These are phyloP conservation scores for Candida maesae DNA, from an alignment of 805 yeast species.

Conservation along the genomic window DNA sequence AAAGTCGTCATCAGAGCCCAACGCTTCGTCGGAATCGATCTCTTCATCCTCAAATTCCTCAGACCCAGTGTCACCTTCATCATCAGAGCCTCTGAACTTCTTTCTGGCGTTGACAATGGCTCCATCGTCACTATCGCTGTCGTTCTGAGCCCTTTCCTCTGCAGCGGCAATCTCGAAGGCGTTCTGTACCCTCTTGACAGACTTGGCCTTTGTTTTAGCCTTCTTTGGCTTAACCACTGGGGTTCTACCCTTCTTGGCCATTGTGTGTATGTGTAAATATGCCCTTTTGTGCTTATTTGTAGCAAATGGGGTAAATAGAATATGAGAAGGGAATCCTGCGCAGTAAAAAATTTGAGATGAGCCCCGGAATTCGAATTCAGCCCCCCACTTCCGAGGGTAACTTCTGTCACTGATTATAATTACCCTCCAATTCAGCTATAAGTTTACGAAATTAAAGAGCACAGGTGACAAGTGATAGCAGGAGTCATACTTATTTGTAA, in stretches of 20 bases:
- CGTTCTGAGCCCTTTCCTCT: conserved; percentile 17
- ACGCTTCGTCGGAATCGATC: conserved; percentile 82
- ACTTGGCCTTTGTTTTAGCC: conserved; percentile 21
- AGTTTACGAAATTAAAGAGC: too few relatives aligned
- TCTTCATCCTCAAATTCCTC: conserved; percentile 56
- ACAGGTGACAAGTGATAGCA: too few relatives aligned
- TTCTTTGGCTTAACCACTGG: conserved; percentile 3
- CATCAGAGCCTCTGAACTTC: conserved; percentile 24
- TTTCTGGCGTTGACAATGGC: conserved; percentile 37
- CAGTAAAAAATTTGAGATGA: conserved; percentile 12
- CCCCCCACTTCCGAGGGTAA: too few relatives aligned
- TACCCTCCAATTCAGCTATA: too few relatives aligned
- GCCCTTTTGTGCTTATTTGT: not conserved
- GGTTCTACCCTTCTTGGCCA: conserved; percentile 7
- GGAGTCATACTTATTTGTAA: too few relatives aligned
- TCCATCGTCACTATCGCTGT: conserved; percentile 32
- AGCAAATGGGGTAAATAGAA: not conserved
- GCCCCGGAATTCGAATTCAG: too few relatives aligned
- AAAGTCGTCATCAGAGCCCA: conserved; percentile 76
- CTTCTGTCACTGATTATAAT: too few relatives aligned
- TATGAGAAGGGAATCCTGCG: not conserved
- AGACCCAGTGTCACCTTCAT: conserved; percentile 20
- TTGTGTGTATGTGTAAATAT: not conserved
- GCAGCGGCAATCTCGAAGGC: conserved; percentile 46
- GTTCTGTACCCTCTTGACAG: conserved; percentile 40